Conservation (phyloP, 108 stramenopile genomes). For the Fragilariopsis cylindrus region DNA sequence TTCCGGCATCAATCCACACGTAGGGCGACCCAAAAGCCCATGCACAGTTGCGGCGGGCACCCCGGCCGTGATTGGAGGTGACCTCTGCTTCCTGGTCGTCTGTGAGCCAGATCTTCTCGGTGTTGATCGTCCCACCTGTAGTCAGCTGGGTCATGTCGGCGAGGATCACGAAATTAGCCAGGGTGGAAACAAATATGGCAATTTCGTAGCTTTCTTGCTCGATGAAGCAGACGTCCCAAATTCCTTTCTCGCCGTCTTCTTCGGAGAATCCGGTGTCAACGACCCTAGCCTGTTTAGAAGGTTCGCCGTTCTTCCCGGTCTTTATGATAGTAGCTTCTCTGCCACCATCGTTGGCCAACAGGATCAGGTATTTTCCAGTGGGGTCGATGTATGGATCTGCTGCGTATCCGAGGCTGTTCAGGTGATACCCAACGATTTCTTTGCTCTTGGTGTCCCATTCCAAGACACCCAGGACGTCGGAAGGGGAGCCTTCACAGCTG, state of each 20-base stretch:
- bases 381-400: slow-evolving; percentile 8
- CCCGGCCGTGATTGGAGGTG: neutral
- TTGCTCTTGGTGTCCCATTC: slow-evolving; percentile 13
- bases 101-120: neutral
- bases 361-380: neutral
- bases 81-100: slow-evolving; percentile 11
- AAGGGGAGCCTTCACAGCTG: slow-evolving; percentile 8
- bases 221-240: slow-evolving; percentile 10
- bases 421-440: neutral
- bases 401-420: slow-evolving; percentile 3
- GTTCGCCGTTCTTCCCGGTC: slow-evolving; percentile 6
- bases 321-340: slow-evolving; percentile 9
- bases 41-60: slow-evolving; percentile 2
- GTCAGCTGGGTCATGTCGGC: neutral
- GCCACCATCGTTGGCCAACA: slow-evolving; percentile 1
- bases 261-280: slow-evolving; percentile 3
- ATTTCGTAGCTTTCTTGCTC: neutral
- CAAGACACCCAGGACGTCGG: neutral
- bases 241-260: slow-evolving; percentile 2
- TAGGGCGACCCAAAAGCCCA: slow-evolving; percentile 8
- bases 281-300: neutral
- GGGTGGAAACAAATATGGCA: slow-evolving; percentile 5
- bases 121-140: neutral
- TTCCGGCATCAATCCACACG: slow-evolving; percentile 5
- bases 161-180: neutral